Base-by-base conservation (phyloP, 2,329 filamentous ascomycete species). In the Colletotrichum plurivorum region DNA sequence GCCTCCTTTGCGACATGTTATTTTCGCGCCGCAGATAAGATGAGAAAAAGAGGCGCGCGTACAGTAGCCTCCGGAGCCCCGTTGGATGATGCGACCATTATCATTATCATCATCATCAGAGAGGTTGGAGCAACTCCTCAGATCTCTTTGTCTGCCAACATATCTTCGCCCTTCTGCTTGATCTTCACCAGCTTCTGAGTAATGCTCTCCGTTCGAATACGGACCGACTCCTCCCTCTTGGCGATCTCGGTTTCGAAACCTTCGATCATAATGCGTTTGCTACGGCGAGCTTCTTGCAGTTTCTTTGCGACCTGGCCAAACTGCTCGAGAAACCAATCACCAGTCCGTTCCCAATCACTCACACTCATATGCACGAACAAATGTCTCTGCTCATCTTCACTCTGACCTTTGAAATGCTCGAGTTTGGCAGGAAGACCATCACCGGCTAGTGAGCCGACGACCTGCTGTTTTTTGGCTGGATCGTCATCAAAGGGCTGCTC, bases 251-350 rank as follows among this genome's bases (percentile, higher is more conserved):
- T 77, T 76, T 90, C 88, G 68, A 88, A 90, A 27, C 78, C 76
- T 36, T 83, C 79, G 36, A 89, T 82, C 67, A 85, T 78, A 48
- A 79, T 76, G 56, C 88, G 83, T 77, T 88, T 89, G 15, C 78
- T 78, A 66, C 82, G 82, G 10, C 88, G 82, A 20, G 84, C 81
- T 58, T 84, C 80, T 67, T 82, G 83, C 70, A 90, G 76, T 60
- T 78, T 80, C 69, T 81, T 77, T 75, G 89, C 82, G 49, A 90
- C 77, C 3, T 79, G 79, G 8, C 82, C 78, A 70, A 90, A 90
- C 70, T 84, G 85, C 51, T 84, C 83, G 22, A 88, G 78, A 64
- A 90, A 88, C 88, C 88, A 90, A 71, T 89, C 87, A 5, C 88
- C 88, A 1, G 87, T 84, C 15, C 83, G 80, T 72, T 90, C 88